Evolutionary conservation across 495 filamentous ascomycete species (phyloP), one percentile per base, ranked within the genome.

Genomic region (Tuber melanosporum): DNA sequence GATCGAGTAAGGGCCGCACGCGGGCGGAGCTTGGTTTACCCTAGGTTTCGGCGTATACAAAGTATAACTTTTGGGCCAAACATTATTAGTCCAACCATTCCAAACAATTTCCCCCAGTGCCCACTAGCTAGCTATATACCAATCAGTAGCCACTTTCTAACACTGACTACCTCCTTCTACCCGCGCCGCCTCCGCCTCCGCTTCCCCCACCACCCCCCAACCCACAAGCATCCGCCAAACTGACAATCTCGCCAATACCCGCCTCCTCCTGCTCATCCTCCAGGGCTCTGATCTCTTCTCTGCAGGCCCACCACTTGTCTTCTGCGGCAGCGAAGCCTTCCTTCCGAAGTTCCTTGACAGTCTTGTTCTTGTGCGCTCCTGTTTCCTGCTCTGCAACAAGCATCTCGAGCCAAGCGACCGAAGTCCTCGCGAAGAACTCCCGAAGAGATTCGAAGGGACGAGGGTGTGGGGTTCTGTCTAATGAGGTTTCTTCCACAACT

Each of bases 261-360:
- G 94, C 93, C 57, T 92, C 94, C 85, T 97, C 94, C 84, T 98
- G 95, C 85, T 97, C 94, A 85, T 98, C 95, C 85, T 99, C 95
- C 78, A 98, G 86, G 12, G 91, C 92, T 76, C 90, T 92, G 77
- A 99, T 92, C 85, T 99, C 95, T 85, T 99, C 95, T 80, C 95
- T 88, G 83, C 92, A 94, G 86, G 97, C 95, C 95, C 95, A 99
- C 95, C 95, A 99, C 83, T 94, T 97, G 84, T 93, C 92, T 85
- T 99, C 95, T 66, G 93, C 93, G 75, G 91, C 87, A 79, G 92
- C 90, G 83, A 98, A 99, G 3, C 94, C 95, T 71, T 89, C 90
- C 78, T 94, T 92, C 81, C 94, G 92, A 76, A 98, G 88, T 86
- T 98, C 95, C 86, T 99, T 99, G 79, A 97, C 86, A 7, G 89